Evolutionary conservation across 768 basidiomycete genomes (phyloP), one percentile per base, ranked within the genome.

Genomic region (Amylocystis lapponica): DNA sequence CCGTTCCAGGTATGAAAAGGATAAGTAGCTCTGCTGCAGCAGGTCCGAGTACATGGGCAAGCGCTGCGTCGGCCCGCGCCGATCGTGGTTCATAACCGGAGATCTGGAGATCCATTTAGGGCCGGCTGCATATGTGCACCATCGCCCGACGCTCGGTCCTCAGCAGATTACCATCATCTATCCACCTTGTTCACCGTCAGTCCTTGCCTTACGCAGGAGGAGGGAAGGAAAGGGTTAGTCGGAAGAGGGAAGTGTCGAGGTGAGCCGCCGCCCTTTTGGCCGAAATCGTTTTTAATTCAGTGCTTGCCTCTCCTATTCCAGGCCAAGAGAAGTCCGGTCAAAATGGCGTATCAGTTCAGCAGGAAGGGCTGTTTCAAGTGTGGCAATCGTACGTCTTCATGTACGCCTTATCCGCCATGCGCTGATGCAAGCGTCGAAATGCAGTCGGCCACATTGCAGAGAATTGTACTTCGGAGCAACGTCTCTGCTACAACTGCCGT

Each of bases 281-380:
- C 12, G 34, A 26, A 10, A 27, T 27, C 22, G n/a, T 29, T 12
- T 27, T 30, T 23, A 20, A 11, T 19, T n/a, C 17, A 20, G n/a
- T 36, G 30, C 43, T 25, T 20, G 23, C 22, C 27, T 19, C 21
- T 35, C 43, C 41, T 45, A n/a, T 29, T n/a, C 35, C 40, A 46
- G 48, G 41, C 47, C 43, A 49, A 59, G 57, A 54, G 63, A 66
- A 71, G 66, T 65, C 63, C 58, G 67, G 65, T 64, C 61, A 74
- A 65, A 62, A 88, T 88, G 86, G 82, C 86, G 67, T 85, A 75
- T 69, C 83, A 84, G 64, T 81, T 81, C 72, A 79, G 83, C 47
- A 83, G 81, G 74, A 91, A 88, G 71, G 86, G 86, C 52, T 92
- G 88, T 62, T 92, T 86, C 71, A 94, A 91, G 74, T 94, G 91